These are phyloP conservation scores for Tausonia pullulans DNA, from an alignment of 1,284 basidiomycete species.

Conservation along the genomic window DNA sequence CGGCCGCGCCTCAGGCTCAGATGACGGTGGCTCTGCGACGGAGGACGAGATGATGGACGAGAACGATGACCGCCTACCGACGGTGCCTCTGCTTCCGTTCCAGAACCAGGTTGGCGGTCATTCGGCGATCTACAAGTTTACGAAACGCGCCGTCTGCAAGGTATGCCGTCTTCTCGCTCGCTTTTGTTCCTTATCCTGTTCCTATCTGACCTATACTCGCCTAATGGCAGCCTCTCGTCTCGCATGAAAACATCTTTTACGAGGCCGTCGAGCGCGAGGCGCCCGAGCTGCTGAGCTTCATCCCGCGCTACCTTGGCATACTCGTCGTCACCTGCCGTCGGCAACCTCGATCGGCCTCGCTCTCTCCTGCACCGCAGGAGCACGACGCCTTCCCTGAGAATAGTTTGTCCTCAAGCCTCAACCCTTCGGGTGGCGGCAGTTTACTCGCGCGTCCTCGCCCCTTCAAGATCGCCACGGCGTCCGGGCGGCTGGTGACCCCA, in stretches of 20 bases:
- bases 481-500: neutral
- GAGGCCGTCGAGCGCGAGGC: constrained; percentile 90
- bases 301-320: constrained; percentile 92
- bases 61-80: constrained; percentile 43
- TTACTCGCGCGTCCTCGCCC: neutral
- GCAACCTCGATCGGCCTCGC: constrained; percentile 23
- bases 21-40: too few relatives aligned
- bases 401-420: neutral
- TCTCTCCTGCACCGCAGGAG: constrained; percentile 14
- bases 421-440: too few relatives aligned
- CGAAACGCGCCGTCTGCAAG: constrained; percentile 95
- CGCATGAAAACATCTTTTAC: constrained; percentile 95
- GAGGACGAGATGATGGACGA: neutral
- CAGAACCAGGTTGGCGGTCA: constrained; percentile 97
- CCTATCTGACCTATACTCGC: constrained; percentile 14
- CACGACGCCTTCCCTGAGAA: constrained; percentile 8
- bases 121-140: constrained; percentile 95
- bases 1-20: too few relatives aligned
- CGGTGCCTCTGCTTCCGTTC: constrained; percentile 90
- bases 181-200: neutral
- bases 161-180: constrained; percentile 39
- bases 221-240: constrained; percentile 68
- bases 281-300: constrained; percentile 80
- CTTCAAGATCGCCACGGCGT: neutral
- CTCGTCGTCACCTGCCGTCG: constrained; percentile 94